Evolutionary conservation across 805 yeast species (phyloP), one percentile per base, ranked within the genome.

Genomic region (Candida railenensis): DNA sequence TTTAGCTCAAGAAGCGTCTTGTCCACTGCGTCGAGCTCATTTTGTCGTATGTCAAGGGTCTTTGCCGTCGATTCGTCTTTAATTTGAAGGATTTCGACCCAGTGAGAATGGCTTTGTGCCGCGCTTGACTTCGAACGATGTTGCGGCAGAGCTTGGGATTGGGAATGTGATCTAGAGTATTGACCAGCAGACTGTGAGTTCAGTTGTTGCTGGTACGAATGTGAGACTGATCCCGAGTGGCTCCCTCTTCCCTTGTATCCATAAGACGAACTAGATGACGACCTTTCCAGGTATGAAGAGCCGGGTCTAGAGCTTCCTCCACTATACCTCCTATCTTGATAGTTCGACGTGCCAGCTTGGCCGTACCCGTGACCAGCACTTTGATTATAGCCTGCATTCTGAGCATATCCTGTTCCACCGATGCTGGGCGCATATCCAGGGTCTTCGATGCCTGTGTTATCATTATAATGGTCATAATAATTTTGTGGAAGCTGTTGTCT

Each of bases 21-120:
- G 44, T 68, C 64, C 7, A 64, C 50, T 15, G 41, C 38, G 2
- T 54, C 52, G 22, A 66, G 53, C 34, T 66, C 69, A 28, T 48
- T 49, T 46, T 64, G 58, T 30, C 58, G 53, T 14, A 53, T 43
- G 43, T 67, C 67, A 34, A 67, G 45, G 12, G 57, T 52, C 7
- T 54, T 54, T 20, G 56, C 61, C 1, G 60, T 53, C 18, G 52
- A 40, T n/a, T 58, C 61, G 44, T 64, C 65, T n/a, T 54, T 50
- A 25, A 69, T 56, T 14, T 52, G 54, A 32, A 69, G 50, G 2
- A 64, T 57, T 9, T 60, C 50, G 20, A 68, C 60, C 74, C 74
- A 69, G 1, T 73, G 73, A 39, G 61, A 60, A 11, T 53, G 42
- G 5, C 4, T 41, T 34, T 42, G 45, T n/a, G 45, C 14, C 9